Evolutionary conservation across 768 basidiomycete genomes (phyloP).

Genomic region (Podaxis sp.): DNA sequence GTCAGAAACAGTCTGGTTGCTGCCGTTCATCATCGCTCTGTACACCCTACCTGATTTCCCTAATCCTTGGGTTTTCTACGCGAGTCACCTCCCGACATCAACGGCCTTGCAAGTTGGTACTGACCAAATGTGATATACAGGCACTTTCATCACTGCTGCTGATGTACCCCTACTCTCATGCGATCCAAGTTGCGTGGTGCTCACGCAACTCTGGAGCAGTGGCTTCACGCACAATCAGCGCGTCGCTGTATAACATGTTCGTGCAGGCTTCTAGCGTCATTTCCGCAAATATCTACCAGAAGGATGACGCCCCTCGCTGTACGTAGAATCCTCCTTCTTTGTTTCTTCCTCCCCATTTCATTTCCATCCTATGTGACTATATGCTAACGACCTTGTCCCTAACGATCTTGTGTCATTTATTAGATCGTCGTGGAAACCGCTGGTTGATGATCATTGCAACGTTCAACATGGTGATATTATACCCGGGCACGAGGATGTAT

Average conservation of each 20-base stretch:
- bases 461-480: constrained; percentile 52
- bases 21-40: constrained; percentile 61
- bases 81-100: constrained; percentile 18
- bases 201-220: constrained; percentile 62
- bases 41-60: constrained; percentile 47
- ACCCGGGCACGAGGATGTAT: constrained; percentile 53
- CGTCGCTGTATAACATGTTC: constrained; percentile 59
- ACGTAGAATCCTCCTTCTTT: constrained; percentile 17
- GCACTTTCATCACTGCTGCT: constrained; percentile 18
- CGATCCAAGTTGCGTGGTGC: constrained; percentile 59
- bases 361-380: background rate
- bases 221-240: constrained; percentile 58
- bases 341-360: background rate
- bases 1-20: constrained; percentile 55
- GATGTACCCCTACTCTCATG: constrained; percentile 39
- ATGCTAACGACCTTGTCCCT: background rate
- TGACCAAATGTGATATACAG: constrained; percentile 16
- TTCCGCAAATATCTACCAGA: constrained; percentile 56
- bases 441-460: constrained; percentile 51
- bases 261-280: constrained; percentile 38
- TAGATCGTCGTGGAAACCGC: constrained; percentile 60
- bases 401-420: background rate
- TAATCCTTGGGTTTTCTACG: constrained; percentile 56
- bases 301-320: constrained; percentile 59
- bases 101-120: background rate